Percentiles rank a stretch among this genome's conserved stretches.
Conservation (phyloP, 805 yeast genomes). For the Ogataea corticis region DNA sequence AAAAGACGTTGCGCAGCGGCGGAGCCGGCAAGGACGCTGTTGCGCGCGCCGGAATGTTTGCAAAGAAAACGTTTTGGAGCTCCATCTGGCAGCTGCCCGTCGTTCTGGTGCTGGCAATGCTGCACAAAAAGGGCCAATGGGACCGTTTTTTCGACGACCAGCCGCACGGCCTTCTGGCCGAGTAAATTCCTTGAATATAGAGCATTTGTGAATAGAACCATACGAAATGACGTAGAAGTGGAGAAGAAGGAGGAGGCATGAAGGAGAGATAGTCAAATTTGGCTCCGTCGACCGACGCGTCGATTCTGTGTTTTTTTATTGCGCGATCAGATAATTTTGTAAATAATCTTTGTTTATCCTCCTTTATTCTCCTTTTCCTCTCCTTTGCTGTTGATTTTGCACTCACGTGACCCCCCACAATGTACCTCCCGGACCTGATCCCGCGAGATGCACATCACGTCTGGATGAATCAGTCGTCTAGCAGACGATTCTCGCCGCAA, state of each 20-base stretch:
- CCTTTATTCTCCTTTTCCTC: background rate
- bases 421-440: conserved; percentile 51
- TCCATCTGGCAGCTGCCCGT: conserved; percentile 94
- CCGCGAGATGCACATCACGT: conserved; percentile 46
- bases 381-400: too few species aligned
- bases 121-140: conserved; percentile 96
- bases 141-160: conserved; percentile 52
- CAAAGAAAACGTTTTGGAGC: conserved; percentile 88
- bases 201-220: too few species aligned
- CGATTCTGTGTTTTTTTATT: background rate
- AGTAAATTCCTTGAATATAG: too few species aligned
- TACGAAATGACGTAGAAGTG: too few species aligned
- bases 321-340: background rate
- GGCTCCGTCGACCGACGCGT: background rate
- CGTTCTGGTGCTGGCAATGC: conserved; percentile 84
- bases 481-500: conserved; percentile 8
- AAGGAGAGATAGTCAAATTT: too few species aligned
- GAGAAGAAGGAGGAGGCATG: too few species aligned
- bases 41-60: conserved; percentile 62
- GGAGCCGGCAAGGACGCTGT: conserved; percentile 58
- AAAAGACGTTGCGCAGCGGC: conserved; percentile 32
- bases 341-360: conserved; percentile 1
- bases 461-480: conserved; percentile 37
- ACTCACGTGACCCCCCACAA: too few species aligned
- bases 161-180: too few species aligned